Conservation (phyloP, 345 rosid genomes). For the Populus tremula region DNA sequence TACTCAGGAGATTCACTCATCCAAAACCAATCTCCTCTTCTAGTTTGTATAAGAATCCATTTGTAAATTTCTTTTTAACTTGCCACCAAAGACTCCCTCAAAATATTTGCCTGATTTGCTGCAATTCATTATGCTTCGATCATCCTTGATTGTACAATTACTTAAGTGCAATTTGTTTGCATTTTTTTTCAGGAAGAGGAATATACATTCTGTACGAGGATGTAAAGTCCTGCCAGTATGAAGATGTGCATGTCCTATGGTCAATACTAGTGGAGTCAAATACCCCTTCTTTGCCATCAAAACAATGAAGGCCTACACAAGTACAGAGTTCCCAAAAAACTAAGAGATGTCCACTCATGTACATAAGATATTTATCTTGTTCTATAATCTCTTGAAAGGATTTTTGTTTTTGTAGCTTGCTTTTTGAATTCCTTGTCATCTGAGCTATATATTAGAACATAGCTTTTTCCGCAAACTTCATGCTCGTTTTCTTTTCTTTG, state of each 20-base stretch:
- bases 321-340: conserved; percentile 13
- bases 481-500: not conserved
- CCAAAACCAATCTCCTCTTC: not conserved
- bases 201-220: conserved; percentile 83
- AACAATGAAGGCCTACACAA: conserved; percentile 26
- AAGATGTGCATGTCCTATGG: conserved; percentile 92
- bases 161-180: not conserved
- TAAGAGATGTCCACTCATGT: conserved; percentile 22
- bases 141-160: not conserved
- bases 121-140: not conserved
- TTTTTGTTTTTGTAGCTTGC: not conserved
- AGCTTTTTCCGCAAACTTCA: not conserved
- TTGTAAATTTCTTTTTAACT: not conserved
- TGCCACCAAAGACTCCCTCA: not conserved
- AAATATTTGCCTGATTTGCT: not conserved
- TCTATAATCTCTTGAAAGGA: not conserved
- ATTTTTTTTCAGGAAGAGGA: conserved; percentile 58
- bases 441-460: not conserved
- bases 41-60: not conserved
- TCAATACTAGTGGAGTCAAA: conserved; percentile 85
- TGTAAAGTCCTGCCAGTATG: conserved; percentile 81
- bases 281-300: conserved; percentile 43
- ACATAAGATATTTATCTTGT: conserved; percentile 39
- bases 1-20: not conserved
- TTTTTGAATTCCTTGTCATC: not conserved